Percentiles rank a stretch among this genome's conserved stretches.
phyloP scores from a whole-genome alignment of 2,329 filamentous ascomycete species.

The Botrytis paeoniae region DNA sequence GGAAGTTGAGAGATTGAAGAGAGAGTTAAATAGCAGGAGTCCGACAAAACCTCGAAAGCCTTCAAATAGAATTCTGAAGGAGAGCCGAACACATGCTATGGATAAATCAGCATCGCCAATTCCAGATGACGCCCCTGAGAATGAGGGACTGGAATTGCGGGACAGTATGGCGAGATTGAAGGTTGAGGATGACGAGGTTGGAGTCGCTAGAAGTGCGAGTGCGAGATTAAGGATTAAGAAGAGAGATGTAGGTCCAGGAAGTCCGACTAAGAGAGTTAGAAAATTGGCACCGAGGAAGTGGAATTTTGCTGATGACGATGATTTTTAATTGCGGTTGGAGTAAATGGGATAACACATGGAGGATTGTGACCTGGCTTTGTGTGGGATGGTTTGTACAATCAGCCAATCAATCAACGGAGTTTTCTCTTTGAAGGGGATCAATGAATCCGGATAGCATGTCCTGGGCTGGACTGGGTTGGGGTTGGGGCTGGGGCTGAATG shows the following conservation, averaged over 20 bases:
- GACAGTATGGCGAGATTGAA: conserved; percentile 2
- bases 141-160: conserved; percentile 19
- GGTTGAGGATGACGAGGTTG: conserved; percentile 8
- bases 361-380: neutral
- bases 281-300: conserved; percentile 36
- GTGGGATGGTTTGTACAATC: neutral
- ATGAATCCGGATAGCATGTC: neutral
- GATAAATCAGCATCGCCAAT: conserved; percentile 7
- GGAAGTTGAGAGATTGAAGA: conserved; percentile 62
- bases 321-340: conserved; percentile 21
- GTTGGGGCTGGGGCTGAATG: neutral
- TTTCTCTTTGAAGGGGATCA: neutral
- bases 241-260: conserved; percentile 9
- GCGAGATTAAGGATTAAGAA: conserved; percentile 2
- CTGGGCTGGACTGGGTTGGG: neutral
- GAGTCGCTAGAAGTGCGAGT: neutral
- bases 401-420: neutral
- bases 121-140: conserved; percentile 12
- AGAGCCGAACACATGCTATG: conserved; percentile 6
- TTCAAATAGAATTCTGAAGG: conserved; percentile 9
- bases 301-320: conserved; percentile 34
- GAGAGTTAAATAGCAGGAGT: conserved; percentile 58
- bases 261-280: conserved; percentile 34
- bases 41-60: conserved; percentile 29
- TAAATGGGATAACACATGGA: neutral